Evolutionary conservation across 2,329 filamentous ascomycete species (phyloP), one percentile per base, ranked within the genome.

Genomic region (Penicillium sp.): DNA sequence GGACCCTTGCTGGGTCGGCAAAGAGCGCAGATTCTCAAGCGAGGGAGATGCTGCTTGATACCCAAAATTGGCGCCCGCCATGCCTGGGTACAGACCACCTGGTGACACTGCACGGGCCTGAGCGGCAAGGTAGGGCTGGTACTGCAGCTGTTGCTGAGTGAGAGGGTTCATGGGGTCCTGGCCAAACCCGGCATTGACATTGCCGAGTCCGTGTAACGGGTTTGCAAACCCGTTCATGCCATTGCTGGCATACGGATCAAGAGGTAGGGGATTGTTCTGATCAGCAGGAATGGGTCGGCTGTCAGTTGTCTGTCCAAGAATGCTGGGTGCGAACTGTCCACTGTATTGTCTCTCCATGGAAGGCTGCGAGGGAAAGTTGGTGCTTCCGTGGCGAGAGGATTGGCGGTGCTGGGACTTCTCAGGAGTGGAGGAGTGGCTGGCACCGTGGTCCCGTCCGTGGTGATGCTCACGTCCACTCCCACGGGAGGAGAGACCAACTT

Each of bases 401-500:
- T 69, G 65, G 14, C 72, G 68, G 27, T 64, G 62, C 35, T 69
- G 66, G 17, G 70, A 61, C 39, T 71, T 71, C 23, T 69, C 67
- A 4, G 58, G 41, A 19, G 61, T 62, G 33, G 64, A 57, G 13
- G 53, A 55, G 46, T 67, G 62, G 13, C 52, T 47, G 15, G 45
- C 43, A 18, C 50, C 54, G 34, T 63, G 59, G 11, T 70, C 67
- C 26, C 67, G 63, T 28, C 52, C 57, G 41, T 68, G 60, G 36
- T 67, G 63, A 36, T 65, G 62, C 19, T 72, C 70, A 28, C 63
- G 61, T 19, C 61, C 57, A 34, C 55, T 54, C 26, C 63, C 59
- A 21, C 70, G 64, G 31, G 69, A 70, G 13, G 91, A 94, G 25
- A 98, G 72, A 45, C 91, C 90, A 54, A 98, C 93, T 64, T 98